phyloP scores from a whole-genome alignment of 768 basidiomycete genomes.

The Russula emetica region DNA sequence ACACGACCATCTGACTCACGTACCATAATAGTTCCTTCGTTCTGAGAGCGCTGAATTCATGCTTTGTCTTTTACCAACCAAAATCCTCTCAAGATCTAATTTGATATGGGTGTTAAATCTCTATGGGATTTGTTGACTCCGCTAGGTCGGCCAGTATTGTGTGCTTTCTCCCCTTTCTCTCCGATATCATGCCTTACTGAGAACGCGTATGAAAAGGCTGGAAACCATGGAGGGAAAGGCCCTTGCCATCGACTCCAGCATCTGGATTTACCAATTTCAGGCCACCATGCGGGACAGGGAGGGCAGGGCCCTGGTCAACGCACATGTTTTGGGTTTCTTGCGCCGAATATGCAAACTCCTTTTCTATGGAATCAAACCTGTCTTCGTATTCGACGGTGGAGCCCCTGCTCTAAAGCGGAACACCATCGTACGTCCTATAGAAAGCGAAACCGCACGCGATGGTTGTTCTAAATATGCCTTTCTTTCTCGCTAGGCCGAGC shows the following conservation, averaged over 20 bases:
- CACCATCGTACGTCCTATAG: conserved; percentile 64
- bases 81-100: not conserved
- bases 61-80: not conserved
- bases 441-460: not conserved
- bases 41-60: not conserved
- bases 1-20: not conserved
- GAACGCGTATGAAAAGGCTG: conserved; percentile 41
- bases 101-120: conserved; percentile 89
- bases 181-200: not conserved
- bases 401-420: conserved; percentile 85
- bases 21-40: not conserved
- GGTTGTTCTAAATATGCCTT: conserved; percentile 16
- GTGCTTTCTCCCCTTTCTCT: conserved; percentile 14
- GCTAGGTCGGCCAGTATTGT: conserved; percentile 94
- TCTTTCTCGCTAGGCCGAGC: conserved; percentile 56
- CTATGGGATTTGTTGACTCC: conserved; percentile 90
- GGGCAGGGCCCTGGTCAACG: conserved; percentile 83
- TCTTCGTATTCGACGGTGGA: conserved; percentile 98
- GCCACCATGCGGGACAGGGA: conserved; percentile 99
- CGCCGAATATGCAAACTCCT: conserved; percentile 90
- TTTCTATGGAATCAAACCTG: conserved; percentile 96
- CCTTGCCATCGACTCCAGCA: conserved; percentile 97
- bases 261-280: conserved; percentile 99
- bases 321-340: conserved; percentile 88
- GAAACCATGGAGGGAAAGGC: conserved; percentile 94